A percentile compares a stretch with the other conserved stretches of the same genome.
These are phyloP conservation scores for Arabis hirsuta DNA, from an alignment of 345 rosid species.

Conservation along the genomic window DNA sequence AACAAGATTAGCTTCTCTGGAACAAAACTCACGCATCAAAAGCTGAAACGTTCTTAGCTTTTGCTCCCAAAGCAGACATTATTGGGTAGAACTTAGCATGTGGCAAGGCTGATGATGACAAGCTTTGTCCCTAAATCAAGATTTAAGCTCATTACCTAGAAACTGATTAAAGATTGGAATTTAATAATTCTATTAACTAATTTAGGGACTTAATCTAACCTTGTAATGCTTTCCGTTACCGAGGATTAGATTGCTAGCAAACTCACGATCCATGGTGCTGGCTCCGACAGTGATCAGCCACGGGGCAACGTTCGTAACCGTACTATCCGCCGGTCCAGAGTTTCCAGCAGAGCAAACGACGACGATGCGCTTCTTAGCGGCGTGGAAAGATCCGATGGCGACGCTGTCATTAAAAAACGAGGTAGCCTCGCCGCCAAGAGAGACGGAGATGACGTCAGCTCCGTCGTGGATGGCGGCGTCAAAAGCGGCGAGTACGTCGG, in stretches of 20 bases:
- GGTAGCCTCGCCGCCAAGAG: slow-evolving; percentile 57
- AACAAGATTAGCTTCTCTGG: background rate
- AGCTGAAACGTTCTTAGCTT: slow-evolving; percentile 53
- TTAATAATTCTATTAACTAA: background rate
- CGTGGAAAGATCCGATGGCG: slow-evolving; percentile 85
- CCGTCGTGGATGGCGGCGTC: slow-evolving; percentile 80
- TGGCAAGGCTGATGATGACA: slow-evolving; percentile 55
- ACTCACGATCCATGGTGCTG: slow-evolving; percentile 84
- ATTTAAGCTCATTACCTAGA: background rate
- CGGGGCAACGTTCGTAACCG: slow-evolving; percentile 73
- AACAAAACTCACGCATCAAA: slow-evolving; percentile 61
- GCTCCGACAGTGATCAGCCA: slow-evolving; percentile 95
- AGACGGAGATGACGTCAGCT: slow-evolving; percentile 74
- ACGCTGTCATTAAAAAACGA: slow-evolving; percentile 60
- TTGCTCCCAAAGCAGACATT: slow-evolving; percentile 60
- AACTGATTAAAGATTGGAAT: background rate
- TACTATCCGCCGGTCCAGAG: slow-evolving; percentile 69
- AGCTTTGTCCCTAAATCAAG: slow-evolving; percentile 71
- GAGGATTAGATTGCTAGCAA: slow-evolving; percentile 65
- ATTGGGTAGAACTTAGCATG: slow-evolving; percentile 57
- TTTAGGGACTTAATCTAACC: slow-evolving; percentile 45
- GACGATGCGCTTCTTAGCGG: slow-evolving; percentile 58
- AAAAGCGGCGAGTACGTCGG: slow-evolving; percentile 71
- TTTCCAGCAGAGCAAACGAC: slow-evolving; percentile 85
- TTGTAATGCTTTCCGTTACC: slow-evolving; percentile 59